Evolutionary conservation across 805 yeast genomes (phyloP).

Genomic region (Kazachstania psychrophila): DNA sequence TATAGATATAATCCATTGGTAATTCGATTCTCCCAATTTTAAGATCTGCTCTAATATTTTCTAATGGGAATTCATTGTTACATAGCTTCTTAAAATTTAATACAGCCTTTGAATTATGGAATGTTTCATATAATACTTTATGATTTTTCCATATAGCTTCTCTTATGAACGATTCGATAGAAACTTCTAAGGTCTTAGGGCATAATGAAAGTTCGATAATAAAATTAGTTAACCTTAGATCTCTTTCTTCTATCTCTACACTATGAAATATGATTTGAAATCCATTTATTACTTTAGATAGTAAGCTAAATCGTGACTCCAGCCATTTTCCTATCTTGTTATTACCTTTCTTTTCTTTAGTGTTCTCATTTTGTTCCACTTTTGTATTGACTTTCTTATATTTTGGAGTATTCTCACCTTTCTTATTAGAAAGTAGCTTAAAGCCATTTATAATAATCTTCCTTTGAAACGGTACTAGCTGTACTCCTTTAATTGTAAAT

Average conservation of each 20-base stretch:
- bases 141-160: slow-evolving; percentile 7
- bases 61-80: slow-evolving; percentile 5
- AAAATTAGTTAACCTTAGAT: slow-evolving; percentile 2
- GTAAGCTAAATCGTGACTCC: neutral
- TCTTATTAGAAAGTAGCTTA: neutral
- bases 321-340: slow-evolving; percentile 4
- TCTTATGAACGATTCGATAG: slow-evolving; percentile 6
- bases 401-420: no score
- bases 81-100: slow-evolving; percentile 2
- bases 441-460: slow-evolving; percentile 10
- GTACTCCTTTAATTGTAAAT: slow-evolving; percentile 11
- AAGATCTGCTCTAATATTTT: slow-evolving; percentile 11
- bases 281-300: slow-evolving; percentile 5
- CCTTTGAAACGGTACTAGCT: slow-evolving; percentile 14
- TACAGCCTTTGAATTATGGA: neutral
- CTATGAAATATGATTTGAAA: slow-evolving; percentile 7
- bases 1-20: slow-evolving; percentile 10
- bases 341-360: neutral
- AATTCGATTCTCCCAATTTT: slow-evolving; percentile 17
- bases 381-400: no score
- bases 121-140: slow-evolving; percentile 5
- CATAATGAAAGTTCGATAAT: slow-evolving; percentile 2
- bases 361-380: neutral
- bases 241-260: slow-evolving; percentile 1
- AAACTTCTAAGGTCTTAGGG: neutral